Evolutionary conservation across 495 filamentous ascomycete species (phyloP).

Genomic region (Aspergillus sparsus): DNA sequence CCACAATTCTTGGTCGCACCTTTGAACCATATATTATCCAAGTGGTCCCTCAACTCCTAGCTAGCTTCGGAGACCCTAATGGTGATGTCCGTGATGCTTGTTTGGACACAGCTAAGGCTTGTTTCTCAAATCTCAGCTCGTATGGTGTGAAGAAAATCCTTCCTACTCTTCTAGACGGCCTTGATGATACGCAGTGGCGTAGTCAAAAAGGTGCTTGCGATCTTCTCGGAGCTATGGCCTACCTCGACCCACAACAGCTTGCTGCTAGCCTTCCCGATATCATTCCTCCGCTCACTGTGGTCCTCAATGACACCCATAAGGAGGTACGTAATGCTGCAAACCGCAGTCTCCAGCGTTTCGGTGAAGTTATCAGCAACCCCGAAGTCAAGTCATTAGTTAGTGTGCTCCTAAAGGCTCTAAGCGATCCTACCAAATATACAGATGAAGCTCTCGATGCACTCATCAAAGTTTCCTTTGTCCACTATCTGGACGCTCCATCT

Average conservation of each 20-base stretch:
- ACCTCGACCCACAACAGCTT: constrained; percentile 91
- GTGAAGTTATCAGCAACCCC: constrained; percentile 96
- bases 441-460: constrained; percentile 91
- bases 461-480: constrained; percentile 93
- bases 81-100: constrained; percentile 90
- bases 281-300: constrained; percentile 89
- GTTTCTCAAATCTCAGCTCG: constrained; percentile 88
- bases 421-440: constrained; percentile 95
- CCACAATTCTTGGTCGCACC: constrained; percentile 76
- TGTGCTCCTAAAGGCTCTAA: constrained; percentile 91
- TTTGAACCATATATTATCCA: constrained; percentile 98
- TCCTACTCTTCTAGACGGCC: constrained; percentile 86
- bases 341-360: constrained; percentile 92
- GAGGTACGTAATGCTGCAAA: constrained; percentile 91
- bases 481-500: constrained; percentile 95
- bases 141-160: constrained; percentile 94
- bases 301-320: constrained; percentile 97
- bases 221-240: constrained; percentile 94
- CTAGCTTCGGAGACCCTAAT: constrained; percentile 84
- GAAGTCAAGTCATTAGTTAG: constrained; percentile 90
- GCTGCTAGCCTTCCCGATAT: constrained; percentile 91
- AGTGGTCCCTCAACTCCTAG: constrained; percentile 86
- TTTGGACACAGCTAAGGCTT: constrained; percentile 89
- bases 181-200: constrained; percentile 94
- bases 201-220: constrained; percentile 98